These are phyloP conservation scores for Annulohypoxylon nitens DNA, from an alignment of 495 filamentous ascomycete species.

Conservation along the genomic window DNA sequence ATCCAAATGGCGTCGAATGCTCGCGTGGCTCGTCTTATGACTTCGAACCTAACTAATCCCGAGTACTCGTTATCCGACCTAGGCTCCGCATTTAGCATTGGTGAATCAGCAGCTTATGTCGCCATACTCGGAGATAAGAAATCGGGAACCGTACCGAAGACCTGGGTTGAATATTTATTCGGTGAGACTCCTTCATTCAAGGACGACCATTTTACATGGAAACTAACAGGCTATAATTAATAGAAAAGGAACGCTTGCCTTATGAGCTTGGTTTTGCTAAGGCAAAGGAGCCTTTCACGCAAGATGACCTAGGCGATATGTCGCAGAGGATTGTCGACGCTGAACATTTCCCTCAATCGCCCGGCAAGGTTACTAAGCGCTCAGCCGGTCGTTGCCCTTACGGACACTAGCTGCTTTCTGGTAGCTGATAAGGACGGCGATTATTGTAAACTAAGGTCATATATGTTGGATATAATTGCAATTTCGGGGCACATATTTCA, in stretches of 20 bases:
- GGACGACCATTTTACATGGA: not conserved
- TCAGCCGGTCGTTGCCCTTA: constrained; percentile 21
- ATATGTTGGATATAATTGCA: not conserved
- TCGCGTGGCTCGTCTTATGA: constrained; percentile 58
- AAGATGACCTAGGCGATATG: constrained; percentile 10
- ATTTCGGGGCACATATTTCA: not conserved
- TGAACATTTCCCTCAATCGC: constrained; percentile 32
- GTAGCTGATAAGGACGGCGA: not conserved
- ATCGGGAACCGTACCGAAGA: constrained; percentile 53
- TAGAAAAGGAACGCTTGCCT: constrained; percentile 64
- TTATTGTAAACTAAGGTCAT: not conserved
- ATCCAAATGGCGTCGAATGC: constrained; percentile 59
- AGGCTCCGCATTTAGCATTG: constrained; percentile 58
- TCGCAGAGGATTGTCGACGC: not conserved
- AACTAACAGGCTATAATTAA: constrained; percentile 31
- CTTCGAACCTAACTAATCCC: constrained; percentile 62
- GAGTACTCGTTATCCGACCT: constrained; percentile 52
- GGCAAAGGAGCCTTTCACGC: not conserved
- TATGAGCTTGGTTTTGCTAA: constrained; percentile 58
- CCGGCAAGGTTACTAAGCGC: constrained; percentile 24
- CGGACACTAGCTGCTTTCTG: constrained; percentile 7
- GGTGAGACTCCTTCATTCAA: constrained; percentile 48
- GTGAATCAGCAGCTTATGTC: constrained; percentile 62
- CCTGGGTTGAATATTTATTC: constrained; percentile 62
- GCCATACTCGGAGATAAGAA: constrained; percentile 59